phyloP scores from a whole-genome alignment of 805 yeast genomes.

The Wickerhamomyces strasburgensis region DNA sequence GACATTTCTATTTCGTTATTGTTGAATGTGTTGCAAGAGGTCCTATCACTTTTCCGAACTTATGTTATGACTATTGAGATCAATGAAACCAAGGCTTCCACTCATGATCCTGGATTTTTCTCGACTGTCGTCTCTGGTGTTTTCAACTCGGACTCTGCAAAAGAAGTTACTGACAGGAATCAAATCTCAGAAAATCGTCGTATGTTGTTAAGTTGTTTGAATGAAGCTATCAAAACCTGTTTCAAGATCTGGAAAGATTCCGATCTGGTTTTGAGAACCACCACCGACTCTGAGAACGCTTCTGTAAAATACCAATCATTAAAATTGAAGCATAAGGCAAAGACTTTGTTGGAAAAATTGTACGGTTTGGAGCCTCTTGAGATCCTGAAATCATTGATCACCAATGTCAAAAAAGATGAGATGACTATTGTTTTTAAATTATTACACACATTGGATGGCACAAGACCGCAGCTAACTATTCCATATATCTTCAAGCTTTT shows the following conservation, averaged over 20 bases:
- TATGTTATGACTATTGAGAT: constrained; percentile 50
- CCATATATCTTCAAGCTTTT: constrained; percentile 62
- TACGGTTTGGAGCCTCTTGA: constrained; percentile 69
- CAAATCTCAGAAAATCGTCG: constrained; percentile 14
- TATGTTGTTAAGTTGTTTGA: constrained; percentile 43
- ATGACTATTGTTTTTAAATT: constrained; percentile 46
- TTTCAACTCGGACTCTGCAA: constrained; percentile 56
- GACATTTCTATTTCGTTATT: constrained; percentile 42
- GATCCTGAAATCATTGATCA: constrained; percentile 61
- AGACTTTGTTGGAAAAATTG: constrained; percentile 57
- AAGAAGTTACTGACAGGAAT: constrained; percentile 2
- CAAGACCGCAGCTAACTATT: constrained; percentile 68
- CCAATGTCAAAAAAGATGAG: constrained; percentile 9
- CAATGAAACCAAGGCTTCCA: constrained; percentile 25
- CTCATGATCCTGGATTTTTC: constrained; percentile 45
- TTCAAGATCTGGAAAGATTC: constrained; percentile 70
- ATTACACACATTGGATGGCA: constrained; percentile 78
- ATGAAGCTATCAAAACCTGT: constrained; percentile 49
- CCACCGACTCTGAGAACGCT: constrained; percentile 21
- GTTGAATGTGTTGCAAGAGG: constrained; percentile 59
- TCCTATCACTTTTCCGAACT: constrained; percentile 39
- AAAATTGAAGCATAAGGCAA: constrained; percentile 64
- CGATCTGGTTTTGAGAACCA: constrained; percentile 34
- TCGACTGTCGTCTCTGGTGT: constrained; percentile 73
- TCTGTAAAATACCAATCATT: constrained; percentile 45